These are phyloP conservation scores for Barnettozyma vustinii DNA, from an alignment of 805 yeast genomes.

Conservation along the genomic window DNA sequence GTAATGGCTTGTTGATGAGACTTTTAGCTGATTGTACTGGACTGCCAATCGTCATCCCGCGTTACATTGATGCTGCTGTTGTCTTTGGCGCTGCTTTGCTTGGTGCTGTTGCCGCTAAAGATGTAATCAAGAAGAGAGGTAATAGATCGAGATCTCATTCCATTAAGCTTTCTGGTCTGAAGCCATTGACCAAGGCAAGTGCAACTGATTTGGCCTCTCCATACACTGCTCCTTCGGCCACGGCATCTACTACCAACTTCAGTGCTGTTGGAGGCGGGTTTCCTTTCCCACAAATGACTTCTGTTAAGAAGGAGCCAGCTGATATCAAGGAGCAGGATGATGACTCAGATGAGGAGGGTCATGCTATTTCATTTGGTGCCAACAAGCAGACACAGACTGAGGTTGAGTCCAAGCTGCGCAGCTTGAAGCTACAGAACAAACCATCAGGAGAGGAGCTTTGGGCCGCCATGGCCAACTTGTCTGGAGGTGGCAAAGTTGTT, in stretches of 20 bases:
- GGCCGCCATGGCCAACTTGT: constrained; percentile 79
- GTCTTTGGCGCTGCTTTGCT: constrained; percentile 93
- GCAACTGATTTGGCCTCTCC: constrained; percentile 47
- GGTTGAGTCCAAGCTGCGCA: constrained; percentile 38
- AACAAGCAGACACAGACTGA: constrained; percentile 48
- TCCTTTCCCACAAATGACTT: constrained; percentile 46
- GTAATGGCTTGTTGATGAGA: constrained; percentile 85
- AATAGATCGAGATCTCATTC: constrained; percentile 21
- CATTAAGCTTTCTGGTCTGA: constrained; percentile 21
- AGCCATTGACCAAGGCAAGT: constrained; percentile 18
- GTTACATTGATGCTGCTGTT: constrained; percentile 94
- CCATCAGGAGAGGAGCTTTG: constrained; percentile 59
- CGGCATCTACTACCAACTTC: constrained; percentile 54
- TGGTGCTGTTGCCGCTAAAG: constrained; percentile 90
- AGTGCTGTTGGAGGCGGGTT: constrained; percentile 33
- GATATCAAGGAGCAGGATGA: constrained; percentile 25
- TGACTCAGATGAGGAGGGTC: constrained; percentile 41
- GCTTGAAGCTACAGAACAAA: constrained; percentile 23
- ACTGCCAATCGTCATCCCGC: constrained; percentile 84
- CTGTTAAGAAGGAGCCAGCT: constrained; percentile 16
- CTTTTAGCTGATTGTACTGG: constrained; percentile 91
- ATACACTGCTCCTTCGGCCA: constrained; percentile 77
- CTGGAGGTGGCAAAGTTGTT: constrained; percentile 79
- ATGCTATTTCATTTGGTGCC: constrained; percentile 54
- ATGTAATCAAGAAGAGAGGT: constrained; percentile 31